Percentiles rank a stretch among this genome's conserved stretches.
Evolutionary conservation across 169 alveolate genomes (phyloP).

Genomic region (Plasmodium reichenowi): DNA sequence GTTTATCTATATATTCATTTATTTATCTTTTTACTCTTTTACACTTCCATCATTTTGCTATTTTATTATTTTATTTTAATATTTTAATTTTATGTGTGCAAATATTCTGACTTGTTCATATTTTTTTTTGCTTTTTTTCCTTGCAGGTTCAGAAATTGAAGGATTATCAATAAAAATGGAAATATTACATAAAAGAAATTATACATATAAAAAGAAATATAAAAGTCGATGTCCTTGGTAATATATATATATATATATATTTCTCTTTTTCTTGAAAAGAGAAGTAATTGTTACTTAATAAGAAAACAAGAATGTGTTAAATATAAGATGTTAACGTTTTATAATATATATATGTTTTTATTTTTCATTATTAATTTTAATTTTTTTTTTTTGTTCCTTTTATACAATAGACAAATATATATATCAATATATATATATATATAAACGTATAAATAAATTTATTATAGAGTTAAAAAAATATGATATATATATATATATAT

Average conservation of each 20-base stretch:
- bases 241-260: neutral
- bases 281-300: neutral
- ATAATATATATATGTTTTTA: no score
- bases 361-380: no score
- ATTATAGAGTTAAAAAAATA: neutral
- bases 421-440: neutral
- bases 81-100: slow-evolving; percentile 13
- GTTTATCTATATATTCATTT: no score
- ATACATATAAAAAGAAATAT: slow-evolving; percentile 48
- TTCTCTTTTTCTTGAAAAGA: neutral
- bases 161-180: slow-evolving; percentile 70
- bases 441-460: neutral
- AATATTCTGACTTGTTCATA: slow-evolving; percentile 10
- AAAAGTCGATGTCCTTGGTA: slow-evolving; percentile 75
- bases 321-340: neutral
- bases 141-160: slow-evolving; percentile 68
- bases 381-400: no score
- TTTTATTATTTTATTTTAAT: neutral
- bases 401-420: neutral
- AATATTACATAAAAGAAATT: slow-evolving; percentile 48
- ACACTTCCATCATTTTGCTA: no score
- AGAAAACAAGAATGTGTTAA: neutral
- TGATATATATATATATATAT: neutral
- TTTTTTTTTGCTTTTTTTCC: slow-evolving; percentile 13
- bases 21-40: no score